These are phyloP conservation scores for Chlamydomonas sp. DNA, from an alignment of 139 green algal genomes.

Conservation along the genomic window DNA sequence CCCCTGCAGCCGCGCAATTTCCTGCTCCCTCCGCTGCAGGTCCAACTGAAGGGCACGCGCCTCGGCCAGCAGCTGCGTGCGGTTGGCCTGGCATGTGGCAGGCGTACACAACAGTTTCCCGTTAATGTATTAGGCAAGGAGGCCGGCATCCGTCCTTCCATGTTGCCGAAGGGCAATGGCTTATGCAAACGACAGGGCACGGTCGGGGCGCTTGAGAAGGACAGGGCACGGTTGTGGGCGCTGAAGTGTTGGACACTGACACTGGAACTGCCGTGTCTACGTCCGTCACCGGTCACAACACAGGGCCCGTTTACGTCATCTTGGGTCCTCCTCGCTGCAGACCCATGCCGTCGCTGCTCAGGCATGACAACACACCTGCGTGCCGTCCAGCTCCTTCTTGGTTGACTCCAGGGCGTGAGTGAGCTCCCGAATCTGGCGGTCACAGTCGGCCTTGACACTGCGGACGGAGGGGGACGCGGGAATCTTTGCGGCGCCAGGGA, in stretches of 20 bases:
- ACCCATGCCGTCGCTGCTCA: background rate
- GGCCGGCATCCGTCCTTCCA: too few relatives aligned
- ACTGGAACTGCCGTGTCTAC: too few relatives aligned
- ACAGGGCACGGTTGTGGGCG: too few relatives aligned
- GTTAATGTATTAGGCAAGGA: too few relatives aligned
- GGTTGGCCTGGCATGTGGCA: background rate
- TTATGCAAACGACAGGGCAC: too few relatives aligned
- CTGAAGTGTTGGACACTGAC: too few relatives aligned
- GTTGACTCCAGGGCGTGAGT: conserved; percentile 2
- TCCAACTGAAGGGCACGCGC: background rate
- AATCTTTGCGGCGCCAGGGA: background rate
- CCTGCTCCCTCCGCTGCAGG: background rate
- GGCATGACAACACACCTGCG: background rate
- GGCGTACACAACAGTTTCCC: background rate
- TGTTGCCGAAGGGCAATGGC: too few relatives aligned
- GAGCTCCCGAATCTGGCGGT: background rate
- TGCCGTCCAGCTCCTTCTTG: background rate
- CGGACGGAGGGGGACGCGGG: background rate
- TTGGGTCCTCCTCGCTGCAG: background rate
- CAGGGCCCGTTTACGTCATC: too few relatives aligned
- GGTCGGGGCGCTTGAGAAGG: too few relatives aligned
- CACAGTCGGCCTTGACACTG: background rate
- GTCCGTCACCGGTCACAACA: too few relatives aligned
- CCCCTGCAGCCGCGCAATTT: background rate
- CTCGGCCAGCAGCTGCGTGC: too few relatives aligned